phyloP scores from a whole-genome alignment of 176 grass and related monocot species.

The Eragrostis curvula region DNA sequence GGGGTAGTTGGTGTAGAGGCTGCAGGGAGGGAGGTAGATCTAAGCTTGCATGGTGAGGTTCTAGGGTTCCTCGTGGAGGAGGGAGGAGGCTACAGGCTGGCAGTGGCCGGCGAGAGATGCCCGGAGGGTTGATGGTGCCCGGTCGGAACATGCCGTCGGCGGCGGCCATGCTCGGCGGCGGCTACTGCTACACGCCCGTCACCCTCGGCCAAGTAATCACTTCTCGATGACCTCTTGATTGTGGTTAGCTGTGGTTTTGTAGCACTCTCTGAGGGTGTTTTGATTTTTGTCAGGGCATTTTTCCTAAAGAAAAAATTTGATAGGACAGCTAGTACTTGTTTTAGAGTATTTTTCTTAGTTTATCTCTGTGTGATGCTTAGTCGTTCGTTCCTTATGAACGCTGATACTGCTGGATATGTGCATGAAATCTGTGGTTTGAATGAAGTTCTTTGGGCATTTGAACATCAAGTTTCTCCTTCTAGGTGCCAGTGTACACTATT shows the following conservation, averaged over 20 bases:
- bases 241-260: neutral
- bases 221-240: neutral
- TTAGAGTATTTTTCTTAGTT: neutral
- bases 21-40: constrained; percentile 18
- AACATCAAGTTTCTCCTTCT: too few species aligned
- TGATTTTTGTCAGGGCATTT: neutral
- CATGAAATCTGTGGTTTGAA: neutral
- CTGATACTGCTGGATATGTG: neutral
- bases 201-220: constrained; percentile 73
- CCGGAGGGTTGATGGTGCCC: constrained; percentile 83
- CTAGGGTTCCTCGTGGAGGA: constrained; percentile 34
- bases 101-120: constrained; percentile 43
- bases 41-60: constrained; percentile 31
- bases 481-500: too few species aligned
- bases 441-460: neutral
- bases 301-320: neutral
- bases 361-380: neutral
- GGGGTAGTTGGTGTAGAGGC: neutral
- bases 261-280: neutral
- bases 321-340: neutral
- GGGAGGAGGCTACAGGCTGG: too few species aligned
- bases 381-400: neutral
- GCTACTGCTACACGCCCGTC: constrained; percentile 44
- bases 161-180: constrained; percentile 56
- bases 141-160: constrained; percentile 58